These are phyloP conservation scores for Botrytis aclada DNA, from an alignment of 2,329 filamentous ascomycete genomes.

Conservation along the genomic window DNA sequence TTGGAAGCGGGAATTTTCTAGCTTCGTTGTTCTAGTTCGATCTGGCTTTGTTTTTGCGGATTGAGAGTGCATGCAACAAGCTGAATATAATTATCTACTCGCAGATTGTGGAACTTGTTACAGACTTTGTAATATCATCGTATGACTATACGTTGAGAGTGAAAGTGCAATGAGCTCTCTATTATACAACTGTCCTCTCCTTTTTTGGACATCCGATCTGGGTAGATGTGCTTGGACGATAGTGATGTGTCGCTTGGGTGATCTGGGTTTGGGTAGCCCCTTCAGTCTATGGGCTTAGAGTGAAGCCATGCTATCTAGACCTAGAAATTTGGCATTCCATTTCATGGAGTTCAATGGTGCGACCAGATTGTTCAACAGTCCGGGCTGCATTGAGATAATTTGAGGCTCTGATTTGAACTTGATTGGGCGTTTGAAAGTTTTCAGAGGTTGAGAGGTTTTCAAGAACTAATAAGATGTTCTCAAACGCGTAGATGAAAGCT, in stretches of 20 bases:
- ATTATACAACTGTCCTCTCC: accelerated
- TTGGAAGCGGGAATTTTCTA: neutral
- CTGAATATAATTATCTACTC: neutral
- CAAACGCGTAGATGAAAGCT: neutral
- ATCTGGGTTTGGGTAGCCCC: neutral
- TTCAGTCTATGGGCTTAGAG: neutral
- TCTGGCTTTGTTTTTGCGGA: neutral
- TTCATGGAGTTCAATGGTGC: neutral
- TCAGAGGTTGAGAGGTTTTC: neutral
- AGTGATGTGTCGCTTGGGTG: neutral
- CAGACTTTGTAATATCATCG: neutral
- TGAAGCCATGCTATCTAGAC: neutral
- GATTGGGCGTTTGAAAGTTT: neutral
- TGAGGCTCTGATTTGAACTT: neutral
- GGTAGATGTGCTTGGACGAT: neutral
- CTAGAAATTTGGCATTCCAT: neutral
- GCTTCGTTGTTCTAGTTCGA: neutral
- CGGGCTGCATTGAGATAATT: neutral
- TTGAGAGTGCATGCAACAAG: neutral
- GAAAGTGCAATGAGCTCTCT: neutral
- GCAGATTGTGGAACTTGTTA: neutral
- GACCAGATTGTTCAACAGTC: neutral
- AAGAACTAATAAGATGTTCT: neutral
- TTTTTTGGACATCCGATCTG: neutral
- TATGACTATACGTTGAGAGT: too few relatives aligned